Evolutionary conservation across 345 rosid species (phyloP).

Genomic region (Eucalyptus pauciflora): DNA sequence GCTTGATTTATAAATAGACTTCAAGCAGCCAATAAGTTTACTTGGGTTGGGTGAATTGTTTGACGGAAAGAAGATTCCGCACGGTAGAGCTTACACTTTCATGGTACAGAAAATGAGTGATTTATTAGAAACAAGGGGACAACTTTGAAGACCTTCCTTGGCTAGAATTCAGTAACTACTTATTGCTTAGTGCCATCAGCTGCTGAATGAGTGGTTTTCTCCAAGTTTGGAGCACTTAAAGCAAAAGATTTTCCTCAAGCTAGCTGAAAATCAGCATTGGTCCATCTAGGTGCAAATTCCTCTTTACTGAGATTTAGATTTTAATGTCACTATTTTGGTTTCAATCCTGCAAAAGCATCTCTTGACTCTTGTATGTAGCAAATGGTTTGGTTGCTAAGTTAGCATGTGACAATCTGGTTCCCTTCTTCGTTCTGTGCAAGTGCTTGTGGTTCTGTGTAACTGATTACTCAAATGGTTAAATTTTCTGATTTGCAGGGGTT

Average conservation of each 20-base stretch:
- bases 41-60: neutral
- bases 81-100: neutral
- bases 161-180: neutral
- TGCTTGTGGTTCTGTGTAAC: neutral
- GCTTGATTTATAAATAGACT: neutral
- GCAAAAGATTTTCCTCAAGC: neutral
- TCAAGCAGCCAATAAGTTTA: neutral
- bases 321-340: neutral
- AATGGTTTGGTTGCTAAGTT: neutral
- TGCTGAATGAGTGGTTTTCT: neutral
- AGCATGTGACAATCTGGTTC: neutral
- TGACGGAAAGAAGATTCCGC: neutral
- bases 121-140: neutral
- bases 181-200: neutral
- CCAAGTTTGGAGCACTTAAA: neutral
- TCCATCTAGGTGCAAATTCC: neutral
- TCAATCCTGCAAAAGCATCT: neutral
- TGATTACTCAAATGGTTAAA: neutral
- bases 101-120: neutral
- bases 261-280: neutral
- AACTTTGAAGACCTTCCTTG: neutral
- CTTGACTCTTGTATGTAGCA: neutral
- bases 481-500: neutral
- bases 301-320: neutral
- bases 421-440: neutral